Evolutionary conservation across 2,329 filamentous ascomycete genomes (phyloP), one percentile per base, ranked within the genome.

Genomic region (Cladorrhinum sp.): DNA sequence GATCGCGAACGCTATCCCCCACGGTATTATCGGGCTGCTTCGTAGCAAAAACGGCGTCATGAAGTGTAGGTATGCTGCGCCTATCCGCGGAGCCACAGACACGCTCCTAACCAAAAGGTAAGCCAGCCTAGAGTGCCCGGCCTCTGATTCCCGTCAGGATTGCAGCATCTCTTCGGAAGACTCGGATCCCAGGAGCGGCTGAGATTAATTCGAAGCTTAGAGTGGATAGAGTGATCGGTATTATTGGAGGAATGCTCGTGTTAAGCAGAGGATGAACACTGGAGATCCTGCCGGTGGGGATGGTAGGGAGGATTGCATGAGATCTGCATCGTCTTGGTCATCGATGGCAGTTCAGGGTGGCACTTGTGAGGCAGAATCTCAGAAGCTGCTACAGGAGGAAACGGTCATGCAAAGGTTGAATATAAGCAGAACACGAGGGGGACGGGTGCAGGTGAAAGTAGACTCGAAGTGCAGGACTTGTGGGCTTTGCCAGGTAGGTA

Each of bases 51-150:
- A 71, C 18, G 81, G 72, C 3, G 79, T 78, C 1, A 81, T 79
- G 70, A 85, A 85, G 68, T 86, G 83, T 52, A 85, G 67, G 59
- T 78, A 80, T 1, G 76, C 79, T 6, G 68, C 0, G 75, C 65
- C 73, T n/a, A 85, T 81, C 2, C 83, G 75, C 0, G 80, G 79
- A 0, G 85, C 22, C 0, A 81, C 81, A 0, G 78, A 78, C 0
- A 84, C 2, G 1, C 80, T 75, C 69, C 86, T 86, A 32, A 81
- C 83, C 1, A 83, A 41, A 66, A 83, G 86, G 69, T 86, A 85
- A 0, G 83, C 80, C 22, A 78, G 71, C 9, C 81, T 74, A 32
- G 80, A 84, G 66, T 86, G 83, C 0, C 84, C 83, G 0, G 82
- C 78, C 49, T 81, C 80, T 3, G 81, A 76, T 70, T 86, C 84